phyloP scores from a whole-genome alignment of 768 basidiomycete genomes.

The Trichaptum fuscoviolaceum region DNA sequence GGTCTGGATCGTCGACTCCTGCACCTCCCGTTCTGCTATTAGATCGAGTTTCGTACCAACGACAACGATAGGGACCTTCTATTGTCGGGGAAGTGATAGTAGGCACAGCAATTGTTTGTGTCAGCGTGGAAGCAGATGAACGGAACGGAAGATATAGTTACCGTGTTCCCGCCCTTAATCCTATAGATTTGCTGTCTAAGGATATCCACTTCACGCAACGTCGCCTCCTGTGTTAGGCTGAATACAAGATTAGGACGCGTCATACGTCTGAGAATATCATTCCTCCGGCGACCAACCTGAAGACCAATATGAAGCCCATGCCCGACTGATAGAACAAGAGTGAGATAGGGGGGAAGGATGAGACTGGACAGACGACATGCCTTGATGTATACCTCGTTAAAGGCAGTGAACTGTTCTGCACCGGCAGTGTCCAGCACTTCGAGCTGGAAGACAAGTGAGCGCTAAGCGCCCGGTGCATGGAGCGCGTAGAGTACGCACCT shows the following conservation, averaged over 20 bases:
- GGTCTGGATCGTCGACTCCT: constrained; percentile 53
- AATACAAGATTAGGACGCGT: constrained; percentile 5
- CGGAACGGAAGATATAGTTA: constrained; percentile 24
- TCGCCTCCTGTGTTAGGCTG: constrained; percentile 79
- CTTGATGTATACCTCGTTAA: constrained; percentile 81
- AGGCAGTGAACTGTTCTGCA: constrained; percentile 77
- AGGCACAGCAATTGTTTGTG: background rate
- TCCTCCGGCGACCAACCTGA: constrained; percentile 45
- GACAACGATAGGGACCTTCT: constrained; percentile 75
- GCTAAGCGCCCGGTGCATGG: constrained; percentile 4
- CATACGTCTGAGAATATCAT: background rate
- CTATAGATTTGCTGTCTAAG: constrained; percentile 78
- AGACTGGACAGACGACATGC: constrained; percentile 28
- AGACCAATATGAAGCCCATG: constrained; percentile 77
- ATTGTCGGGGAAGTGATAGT: constrained; percentile 4
- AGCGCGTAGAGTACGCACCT: constrained; percentile 37
- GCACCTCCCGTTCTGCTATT: constrained; percentile 74
- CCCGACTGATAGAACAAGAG: constrained; percentile 41
- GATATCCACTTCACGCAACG: constrained; percentile 72
- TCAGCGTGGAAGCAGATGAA: constrained; percentile 2
- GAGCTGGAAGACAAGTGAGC: constrained; percentile 38
- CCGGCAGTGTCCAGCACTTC: constrained; percentile 82
- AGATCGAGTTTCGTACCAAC: constrained; percentile 87
- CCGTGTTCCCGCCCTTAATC: constrained; percentile 66
- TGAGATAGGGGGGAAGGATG: constrained; percentile 3